Percentiles rank a stretch among this genome's conserved stretches.
Evolutionary conservation across 108 stramenopile species (phyloP).

Genomic region (Craspedostauros australis): DNA sequence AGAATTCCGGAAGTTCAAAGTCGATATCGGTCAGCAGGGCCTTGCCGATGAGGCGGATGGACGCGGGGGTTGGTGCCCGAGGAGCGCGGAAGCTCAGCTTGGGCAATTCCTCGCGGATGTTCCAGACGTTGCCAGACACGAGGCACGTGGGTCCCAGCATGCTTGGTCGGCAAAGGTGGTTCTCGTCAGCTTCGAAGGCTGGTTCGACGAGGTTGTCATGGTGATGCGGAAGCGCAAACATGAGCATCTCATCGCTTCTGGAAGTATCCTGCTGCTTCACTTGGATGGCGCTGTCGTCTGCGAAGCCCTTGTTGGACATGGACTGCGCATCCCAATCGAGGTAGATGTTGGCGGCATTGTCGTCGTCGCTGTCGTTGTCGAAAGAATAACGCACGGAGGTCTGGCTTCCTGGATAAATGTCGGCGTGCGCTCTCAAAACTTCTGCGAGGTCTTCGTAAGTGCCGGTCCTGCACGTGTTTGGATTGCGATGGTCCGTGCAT

Average conservation of each 20-base stretch:
- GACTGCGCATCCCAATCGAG: constrained; percentile 64
- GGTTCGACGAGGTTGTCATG: constrained; percentile 14
- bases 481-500: constrained; percentile 73
- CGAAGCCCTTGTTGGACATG: constrained; percentile 1
- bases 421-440: constrained; percentile 55
- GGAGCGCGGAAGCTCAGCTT: constrained; percentile 45
- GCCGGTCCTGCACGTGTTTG: constrained; percentile 34
- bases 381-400: constrained; percentile 32
- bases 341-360: constrained; percentile 8
- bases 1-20: constrained; percentile 66
- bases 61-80: constrained; percentile 40
- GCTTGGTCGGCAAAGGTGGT: constrained; percentile 25
- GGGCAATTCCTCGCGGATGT: constrained; percentile 32
- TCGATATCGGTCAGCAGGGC: constrained; percentile 46
- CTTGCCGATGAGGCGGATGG: constrained; percentile 35
- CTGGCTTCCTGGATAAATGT: constrained; percentile 65
- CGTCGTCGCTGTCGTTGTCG: constrained; percentile 13
- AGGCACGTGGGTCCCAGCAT: constrained; percentile 38
- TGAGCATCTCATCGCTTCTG: constrained; percentile 30
- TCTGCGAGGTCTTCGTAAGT: constrained; percentile 34
- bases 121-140: constrained; percentile 29
- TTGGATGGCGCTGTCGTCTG: constrained; percentile 18
- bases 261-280: too few species aligned
- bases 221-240: constrained; percentile 77
- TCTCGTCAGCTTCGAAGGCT: background rate